phyloP scores from a whole-genome alignment of 768 basidiomycete species.

The Hericium alpestre region DNA sequence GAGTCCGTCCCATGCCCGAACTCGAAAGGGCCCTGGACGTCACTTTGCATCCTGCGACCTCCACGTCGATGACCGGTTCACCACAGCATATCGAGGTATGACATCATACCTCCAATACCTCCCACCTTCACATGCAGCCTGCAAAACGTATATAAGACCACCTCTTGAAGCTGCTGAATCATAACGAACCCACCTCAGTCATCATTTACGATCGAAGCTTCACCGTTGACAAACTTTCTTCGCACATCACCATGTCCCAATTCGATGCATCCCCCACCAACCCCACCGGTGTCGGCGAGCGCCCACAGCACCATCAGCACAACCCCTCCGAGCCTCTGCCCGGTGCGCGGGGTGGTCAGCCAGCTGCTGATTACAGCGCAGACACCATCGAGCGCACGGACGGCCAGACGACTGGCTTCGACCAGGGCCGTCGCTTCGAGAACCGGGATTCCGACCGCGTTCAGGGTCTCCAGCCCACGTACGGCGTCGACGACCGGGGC shows the following conservation, averaged over 20 bases:
- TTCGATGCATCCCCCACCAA: neutral
- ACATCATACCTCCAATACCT: too few relatives aligned
- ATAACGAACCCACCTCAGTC: neutral
- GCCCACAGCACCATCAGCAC: conserved; percentile 36
- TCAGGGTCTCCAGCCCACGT: neutral
- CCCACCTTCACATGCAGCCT: too few relatives aligned
- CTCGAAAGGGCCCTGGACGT: too few relatives aligned
- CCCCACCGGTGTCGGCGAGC: neutral
- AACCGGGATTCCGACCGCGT: neutral
- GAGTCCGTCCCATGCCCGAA: too few relatives aligned
- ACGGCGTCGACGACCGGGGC: neutral
- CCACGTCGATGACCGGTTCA: too few relatives aligned
- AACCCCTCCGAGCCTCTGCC: conserved; percentile 39
- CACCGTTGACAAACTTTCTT: neutral
- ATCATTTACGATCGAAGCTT: neutral
- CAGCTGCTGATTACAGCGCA: conserved; percentile 28
- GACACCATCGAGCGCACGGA: conserved; percentile 26
- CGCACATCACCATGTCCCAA: neutral
- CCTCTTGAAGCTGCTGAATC: neutral
- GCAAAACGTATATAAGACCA: neutral
- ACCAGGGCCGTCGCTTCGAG: neutral
- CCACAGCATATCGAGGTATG: too few relatives aligned
- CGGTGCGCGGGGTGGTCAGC: conserved; percentile 22
- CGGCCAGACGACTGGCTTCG: conserved; percentile 13
- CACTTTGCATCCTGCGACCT: too few relatives aligned